phyloP scores from a whole-genome alignment of 2,329 filamentous ascomycete species.

The Akanthomyces dipterigenus region DNA sequence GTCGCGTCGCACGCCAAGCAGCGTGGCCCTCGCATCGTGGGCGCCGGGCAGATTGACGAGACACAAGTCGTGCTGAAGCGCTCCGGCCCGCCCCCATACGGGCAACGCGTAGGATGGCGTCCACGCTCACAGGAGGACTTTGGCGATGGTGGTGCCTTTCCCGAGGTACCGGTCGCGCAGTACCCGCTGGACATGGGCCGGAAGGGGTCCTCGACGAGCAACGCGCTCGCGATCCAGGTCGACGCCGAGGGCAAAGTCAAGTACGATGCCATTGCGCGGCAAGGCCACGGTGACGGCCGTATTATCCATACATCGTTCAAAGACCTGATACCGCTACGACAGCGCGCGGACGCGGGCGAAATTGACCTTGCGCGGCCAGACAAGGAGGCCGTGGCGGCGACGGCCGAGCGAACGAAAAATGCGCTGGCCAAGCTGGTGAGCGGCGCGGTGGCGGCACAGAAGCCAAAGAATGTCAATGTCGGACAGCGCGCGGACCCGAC shows the following conservation, averaged over 20 bases:
- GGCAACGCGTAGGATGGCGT: slow-evolving; percentile 82
- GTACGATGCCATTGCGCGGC: slow-evolving; percentile 88
- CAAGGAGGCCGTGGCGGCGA: slow-evolving; percentile 74
- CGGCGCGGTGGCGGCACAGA: slow-evolving; percentile 84
- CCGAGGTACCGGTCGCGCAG: slow-evolving; percentile 87
- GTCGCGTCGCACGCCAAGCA: slow-evolving; percentile 63
- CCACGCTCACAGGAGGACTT: slow-evolving; percentile 86
- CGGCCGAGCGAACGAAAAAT: slow-evolving; percentile 81
- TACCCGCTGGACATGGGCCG: slow-evolving; percentile 94
- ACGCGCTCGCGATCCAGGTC: slow-evolving; percentile 87
- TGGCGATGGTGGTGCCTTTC: slow-evolving; percentile 92
- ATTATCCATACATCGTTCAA: slow-evolving; percentile 96
- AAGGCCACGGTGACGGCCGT: slow-evolving; percentile 75
- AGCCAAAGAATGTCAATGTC: slow-evolving; percentile 88
- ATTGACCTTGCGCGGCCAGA: slow-evolving; percentile 79
- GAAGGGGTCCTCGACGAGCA: slow-evolving; percentile 66
- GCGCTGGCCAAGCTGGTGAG: slow-evolving; percentile 76
- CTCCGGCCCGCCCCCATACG: slow-evolving; percentile 80
- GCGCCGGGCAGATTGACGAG: slow-evolving; percentile 72
- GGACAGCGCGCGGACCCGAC: slow-evolving; percentile 78
- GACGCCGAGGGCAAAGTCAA: slow-evolving; percentile 89
- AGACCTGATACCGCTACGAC: slow-evolving; percentile 87
- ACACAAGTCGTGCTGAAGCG: slow-evolving; percentile 79
- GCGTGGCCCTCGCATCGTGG: slow-evolving; percentile 76
- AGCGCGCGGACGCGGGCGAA: slow-evolving; percentile 88